A percentile compares a stretch with the other conserved stretches of the same genome.
Evolutionary conservation across 2,329 filamentous ascomycete genomes (phyloP).

Genomic region (Colletotrichum eremochloae): DNA sequence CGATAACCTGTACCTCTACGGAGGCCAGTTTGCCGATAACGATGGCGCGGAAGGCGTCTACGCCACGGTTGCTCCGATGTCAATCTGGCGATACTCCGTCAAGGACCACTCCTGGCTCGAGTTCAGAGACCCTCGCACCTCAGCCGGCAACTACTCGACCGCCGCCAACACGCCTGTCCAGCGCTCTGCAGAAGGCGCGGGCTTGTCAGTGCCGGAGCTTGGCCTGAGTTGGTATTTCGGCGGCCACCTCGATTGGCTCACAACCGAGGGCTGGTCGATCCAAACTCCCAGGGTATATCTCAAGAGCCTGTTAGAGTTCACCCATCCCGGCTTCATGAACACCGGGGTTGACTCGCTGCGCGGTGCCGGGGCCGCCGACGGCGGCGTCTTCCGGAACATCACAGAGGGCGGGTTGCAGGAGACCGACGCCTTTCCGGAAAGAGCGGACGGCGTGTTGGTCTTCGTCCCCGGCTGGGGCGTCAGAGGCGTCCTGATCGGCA

Average conservation of each 20-base stretch:
- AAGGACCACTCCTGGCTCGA: conserved; percentile 71
- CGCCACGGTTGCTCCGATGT: conserved; percentile 68
- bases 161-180: conserved; percentile 69
- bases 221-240: conserved; percentile 85
- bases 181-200: conserved; percentile 80
- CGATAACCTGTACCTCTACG: conserved; percentile 78
- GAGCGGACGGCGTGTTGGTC: conserved; percentile 79
- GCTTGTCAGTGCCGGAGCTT: conserved; percentile 76
- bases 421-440: conserved; percentile 71
- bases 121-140: conserved; percentile 71
- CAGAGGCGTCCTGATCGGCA: conserved; percentile 77
- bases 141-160: conserved; percentile 73
- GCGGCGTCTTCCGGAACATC: conserved; percentile 79
- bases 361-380: conserved; percentile 67
- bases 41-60: conserved; percentile 54
- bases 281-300: conserved; percentile 75
- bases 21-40: conserved; percentile 78
- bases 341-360: conserved; percentile 69
- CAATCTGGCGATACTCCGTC: conserved; percentile 80
- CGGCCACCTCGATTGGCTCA: conserved; percentile 75
- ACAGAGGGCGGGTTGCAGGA: conserved; percentile 77
- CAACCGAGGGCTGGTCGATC: conserved; percentile 76
- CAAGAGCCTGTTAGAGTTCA: conserved; percentile 81
- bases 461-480: conserved; percentile 82
- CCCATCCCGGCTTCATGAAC: conserved; percentile 78